Base-by-base conservation (phyloP, 192 early-diverging fungal genomes). In the Coemansia sp. region DNA sequence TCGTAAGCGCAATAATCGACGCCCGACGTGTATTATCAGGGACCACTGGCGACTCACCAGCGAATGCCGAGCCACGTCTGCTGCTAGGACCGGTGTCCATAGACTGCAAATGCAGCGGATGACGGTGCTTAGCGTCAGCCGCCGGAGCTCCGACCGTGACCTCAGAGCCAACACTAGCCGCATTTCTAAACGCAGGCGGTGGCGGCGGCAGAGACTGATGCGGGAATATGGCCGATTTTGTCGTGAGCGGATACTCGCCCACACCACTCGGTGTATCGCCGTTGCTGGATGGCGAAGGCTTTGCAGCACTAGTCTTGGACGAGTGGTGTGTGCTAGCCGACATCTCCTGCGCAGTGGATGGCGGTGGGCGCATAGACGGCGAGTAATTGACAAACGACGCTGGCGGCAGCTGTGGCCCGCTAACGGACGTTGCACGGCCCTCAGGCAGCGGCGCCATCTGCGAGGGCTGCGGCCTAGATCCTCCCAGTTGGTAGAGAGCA, bases 1-100 rank as follows among this genome's bases (percentile, higher is more conserved):
- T 78, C 6, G 81, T 84, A 50, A 84, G 69, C 55, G 81, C 81
- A 34, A 84, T 78, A 4, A 84, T 76, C 51, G 81, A 84, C 48
- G 75, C 75, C 51, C 81, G 66, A 32, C 80, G 67, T 39, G 80
- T 71, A 8, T 73, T 53, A 14, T 53, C 50, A 11, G 50, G 50
- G 9, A 51, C 48, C 25, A 53, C 23, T 10, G 25, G 50, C 8
- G 25, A 14, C 50, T 53, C 50, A 9, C 8, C 21, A 12, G 25
- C 73, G 2, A 38, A 74, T 4, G 60, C 53, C 32, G 70, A 78
- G 25, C 51, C 62, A 6, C 75, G 69, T 4, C 75, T 44, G 50
- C 75, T 68, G 17, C 32, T 32, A 15, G 25, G 17, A 5, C 6
- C 19, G 32, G 25, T 8, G 23, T 41, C 48, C 39, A 53, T 53